Evolutionary conservation across 371 early-diverging fungal genomes (phyloP).

Genomic region (Scutellospora calospora): DNA sequence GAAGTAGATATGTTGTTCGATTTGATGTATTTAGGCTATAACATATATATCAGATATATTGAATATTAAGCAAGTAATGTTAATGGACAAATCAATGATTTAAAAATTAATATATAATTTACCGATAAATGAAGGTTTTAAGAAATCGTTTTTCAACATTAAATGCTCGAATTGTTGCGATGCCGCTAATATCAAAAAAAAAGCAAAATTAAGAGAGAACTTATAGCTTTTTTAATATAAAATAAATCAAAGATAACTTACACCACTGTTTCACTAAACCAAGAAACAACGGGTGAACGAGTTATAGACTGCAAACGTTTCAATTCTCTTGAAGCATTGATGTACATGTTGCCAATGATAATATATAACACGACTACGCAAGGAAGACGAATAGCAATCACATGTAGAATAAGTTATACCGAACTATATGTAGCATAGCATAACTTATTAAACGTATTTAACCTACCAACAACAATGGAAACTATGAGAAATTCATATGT

Average conservation of each 20-base stretch:
- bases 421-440: not conserved
- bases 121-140: conserved; percentile 59
- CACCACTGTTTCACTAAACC: conserved; percentile 75
- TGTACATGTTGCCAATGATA: conserved; percentile 66
- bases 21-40: conserved; percentile 67
- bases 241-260: conserved; percentile 11
- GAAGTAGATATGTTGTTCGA: conserved; percentile 80
- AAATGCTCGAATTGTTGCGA: conserved; percentile 77
- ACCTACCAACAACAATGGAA: conserved; percentile 42
- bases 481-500: conserved; percentile 67
- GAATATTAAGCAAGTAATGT: too few relatives aligned
- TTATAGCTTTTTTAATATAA: not conserved
- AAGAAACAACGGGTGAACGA: conserved; percentile 77
- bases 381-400: conserved; percentile 35
- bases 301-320: conserved; percentile 83
- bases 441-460: not conserved
- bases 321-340: conserved; percentile 77
- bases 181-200: conserved; percentile 52
- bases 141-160: conserved; percentile 70
- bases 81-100: too few relatives aligned
- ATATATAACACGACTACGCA: conserved; percentile 49
- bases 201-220: not conserved
- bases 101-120: conserved; percentile 33
- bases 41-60: not conserved
- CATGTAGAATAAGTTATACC: not conserved